Conservation (phyloP, 768 basidiomycete species). For the Leccinum subtestaceum region DNA sequence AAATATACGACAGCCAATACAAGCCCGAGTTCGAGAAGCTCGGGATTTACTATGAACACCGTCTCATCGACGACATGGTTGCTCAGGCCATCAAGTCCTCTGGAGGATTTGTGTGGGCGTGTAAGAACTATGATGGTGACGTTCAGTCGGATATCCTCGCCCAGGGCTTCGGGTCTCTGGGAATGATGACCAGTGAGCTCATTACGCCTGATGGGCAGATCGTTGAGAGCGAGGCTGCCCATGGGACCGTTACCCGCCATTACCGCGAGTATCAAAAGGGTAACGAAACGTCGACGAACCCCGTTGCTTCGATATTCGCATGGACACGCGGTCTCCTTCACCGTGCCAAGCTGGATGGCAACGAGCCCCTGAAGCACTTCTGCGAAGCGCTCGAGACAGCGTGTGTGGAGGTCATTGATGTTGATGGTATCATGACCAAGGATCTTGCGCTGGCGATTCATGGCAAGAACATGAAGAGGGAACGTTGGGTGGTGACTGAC, state of each 20-base stretch:
- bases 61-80: constrained; percentile 97
- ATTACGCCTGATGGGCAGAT: constrained; percentile 92
- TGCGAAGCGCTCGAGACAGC: constrained; percentile 78
- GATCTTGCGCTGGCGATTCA: constrained; percentile 94
- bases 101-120: constrained; percentile 84
- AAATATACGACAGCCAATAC: constrained; percentile 85
- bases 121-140: constrained; percentile 82
- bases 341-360: constrained; percentile 89
- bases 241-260: constrained; percentile 95
- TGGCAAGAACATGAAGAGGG: constrained; percentile 85
- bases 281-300: constrained; percentile 96
- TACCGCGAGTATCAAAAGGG: constrained; percentile 98
- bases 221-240: constrained; percentile 95
- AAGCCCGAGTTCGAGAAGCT: constrained; percentile 63
- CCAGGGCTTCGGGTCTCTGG: constrained; percentile 93
- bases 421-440: constrained; percentile 94
- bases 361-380: constrained; percentile 70
- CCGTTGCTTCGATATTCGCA: constrained; percentile 96
- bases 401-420: constrained; percentile 89
- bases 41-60: constrained; percentile 91
- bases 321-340: constrained; percentile 96
- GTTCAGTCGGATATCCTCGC: constrained; percentile 92
- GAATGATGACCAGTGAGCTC: constrained; percentile 98
- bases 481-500: constrained; percentile 96
- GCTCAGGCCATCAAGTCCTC: constrained; percentile 96